These are phyloP conservation scores for Mrakia hoshinonis DNA, from an alignment of 768 basidiomycete genomes.

Conservation along the genomic window DNA sequence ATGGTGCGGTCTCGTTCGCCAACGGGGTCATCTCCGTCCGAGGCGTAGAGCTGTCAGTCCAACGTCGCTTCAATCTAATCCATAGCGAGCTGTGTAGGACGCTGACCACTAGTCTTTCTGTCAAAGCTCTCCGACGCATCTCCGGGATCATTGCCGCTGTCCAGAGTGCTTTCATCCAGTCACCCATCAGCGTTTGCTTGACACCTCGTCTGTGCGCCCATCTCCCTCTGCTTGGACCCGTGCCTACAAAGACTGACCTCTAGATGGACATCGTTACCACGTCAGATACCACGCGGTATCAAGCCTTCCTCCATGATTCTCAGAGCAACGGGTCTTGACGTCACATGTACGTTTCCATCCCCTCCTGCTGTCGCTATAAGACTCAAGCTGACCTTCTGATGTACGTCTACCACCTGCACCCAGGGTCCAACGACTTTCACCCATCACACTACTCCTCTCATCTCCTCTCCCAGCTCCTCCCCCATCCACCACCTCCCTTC, in stretches of 20 bases:
- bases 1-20: no score
- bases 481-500: not conserved
- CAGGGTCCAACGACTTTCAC: constrained; percentile 48
- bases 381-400: no score
- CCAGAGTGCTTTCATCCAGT: constrained; percentile 71
- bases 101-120: no score
- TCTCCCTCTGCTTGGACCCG: no score
- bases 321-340: constrained; percentile 56
- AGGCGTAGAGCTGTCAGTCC: no score
- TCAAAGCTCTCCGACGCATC: constrained; percentile 82
- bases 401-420: no score
- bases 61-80: no score
- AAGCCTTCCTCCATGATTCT: constrained; percentile 54
- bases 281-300: constrained; percentile 68
- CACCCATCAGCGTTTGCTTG: constrained; percentile 82
- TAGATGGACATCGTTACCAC: not conserved
- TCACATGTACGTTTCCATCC: constrained; percentile 73
- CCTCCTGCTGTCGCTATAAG: no score
- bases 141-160: constrained; percentile 88
- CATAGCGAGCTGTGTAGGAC: no score
- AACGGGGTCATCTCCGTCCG: no score
- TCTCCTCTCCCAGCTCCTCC: constrained; percentile 65
- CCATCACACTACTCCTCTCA: constrained; percentile 78
- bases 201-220: constrained; percentile 68
- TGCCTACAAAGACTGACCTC: no score